These are phyloP conservation scores for Silybum marianum DNA, from an alignment of 129 eudicot species.

Conservation along the genomic window DNA sequence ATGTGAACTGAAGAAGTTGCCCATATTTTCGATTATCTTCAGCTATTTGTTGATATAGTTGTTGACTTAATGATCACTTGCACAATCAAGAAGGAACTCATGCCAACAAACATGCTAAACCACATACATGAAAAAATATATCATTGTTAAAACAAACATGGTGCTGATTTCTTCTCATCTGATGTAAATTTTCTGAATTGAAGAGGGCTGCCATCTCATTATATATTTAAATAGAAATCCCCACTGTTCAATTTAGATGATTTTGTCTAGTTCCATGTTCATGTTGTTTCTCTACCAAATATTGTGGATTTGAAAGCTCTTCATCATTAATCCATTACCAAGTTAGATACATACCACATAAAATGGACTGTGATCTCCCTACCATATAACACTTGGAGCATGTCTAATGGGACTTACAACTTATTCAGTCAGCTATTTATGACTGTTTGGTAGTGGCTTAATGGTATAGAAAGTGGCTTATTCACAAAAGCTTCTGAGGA, in stretches of 20 bases:
- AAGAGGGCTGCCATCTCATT: not conserved
- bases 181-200: no score
- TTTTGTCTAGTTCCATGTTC: not conserved
- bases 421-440: no score
- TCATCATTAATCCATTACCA: not conserved
- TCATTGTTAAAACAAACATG: not conserved
- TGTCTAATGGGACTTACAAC: no score
- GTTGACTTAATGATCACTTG: not conserved
- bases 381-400: not conserved
- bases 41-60: not conserved
- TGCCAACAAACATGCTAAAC: not conserved
- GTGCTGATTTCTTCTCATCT: no score
- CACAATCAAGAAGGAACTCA: not conserved
- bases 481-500: no score
- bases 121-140: not conserved
- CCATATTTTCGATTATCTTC: not conserved
- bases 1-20: not conserved
- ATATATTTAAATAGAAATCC: not conserved
- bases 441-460: no score
- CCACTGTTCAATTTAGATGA: not conserved
- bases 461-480: no score
- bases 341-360: slow-evolving; percentile 10
- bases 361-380: slow-evolving; percentile 2
- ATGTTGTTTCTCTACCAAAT: slow-evolving; percentile 1
- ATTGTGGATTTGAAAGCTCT: not conserved